Base-by-base conservation (phyloP, 2,329 filamentous ascomycete species). In the Ilyonectria destructans region DNA sequence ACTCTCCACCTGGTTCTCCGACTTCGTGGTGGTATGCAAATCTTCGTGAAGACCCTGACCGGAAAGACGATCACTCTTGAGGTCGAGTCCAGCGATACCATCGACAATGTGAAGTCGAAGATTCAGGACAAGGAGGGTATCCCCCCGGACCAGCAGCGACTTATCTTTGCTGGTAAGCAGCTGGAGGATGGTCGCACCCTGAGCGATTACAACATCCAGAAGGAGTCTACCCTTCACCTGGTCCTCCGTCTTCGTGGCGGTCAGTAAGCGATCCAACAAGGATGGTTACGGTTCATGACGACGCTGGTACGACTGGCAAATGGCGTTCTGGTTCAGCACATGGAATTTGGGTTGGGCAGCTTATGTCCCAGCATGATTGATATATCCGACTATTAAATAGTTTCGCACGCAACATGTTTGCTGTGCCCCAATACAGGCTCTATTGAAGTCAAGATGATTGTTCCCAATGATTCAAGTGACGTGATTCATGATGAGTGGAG, bases 81-180 rank as follows among this genome's bases (percentile, higher is more conserved):
- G 84, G 94, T 97, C 2, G 94, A 97, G 81, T 95, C 92, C 0
- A 93, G 89, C 2, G 95, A 97, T 78, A 97, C 95, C 58, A 97
- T 97, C 81, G 95, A 97, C 86, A 97, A 98, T 71, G 95, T 98
- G 55, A 98, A 98, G 90, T 91, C 88, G 62, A 98, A 98, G 90
- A 98, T 98, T 63, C 96, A 98, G 83, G 96, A 98, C 80, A 98
- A 98, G 90, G 95, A 98, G 84, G 96, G 96, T 52, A 98, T 98
- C 65, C 96, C 95, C 55, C 95, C 95, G 19, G 95, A 98, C 81
- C 95, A 98, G 84, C 95, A 98, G 86, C 95, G 95, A 78, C 84
- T 98, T 71, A 98, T 98, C 82, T 98, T 98, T 77, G 95, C 95
- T 68, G 95, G 95, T 71, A 98, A 98, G 89, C 95, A 98, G 82